phyloP scores from a whole-genome alignment of 768 basidiomycete species.

The Termitomyces sp. region DNA sequence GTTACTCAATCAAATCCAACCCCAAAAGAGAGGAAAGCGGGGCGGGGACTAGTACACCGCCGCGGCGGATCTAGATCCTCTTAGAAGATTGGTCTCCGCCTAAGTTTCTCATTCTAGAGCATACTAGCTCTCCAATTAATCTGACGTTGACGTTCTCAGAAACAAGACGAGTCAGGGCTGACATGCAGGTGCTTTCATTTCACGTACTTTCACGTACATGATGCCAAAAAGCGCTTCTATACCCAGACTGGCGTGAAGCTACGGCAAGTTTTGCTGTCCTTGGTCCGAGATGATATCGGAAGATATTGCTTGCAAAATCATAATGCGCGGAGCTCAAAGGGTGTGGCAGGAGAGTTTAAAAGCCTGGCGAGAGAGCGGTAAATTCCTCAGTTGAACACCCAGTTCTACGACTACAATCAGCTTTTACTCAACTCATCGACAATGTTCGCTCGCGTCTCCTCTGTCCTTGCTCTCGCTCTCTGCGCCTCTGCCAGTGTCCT shows the following conservation, averaged over 20 bases:
- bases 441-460: constrained; percentile 13
- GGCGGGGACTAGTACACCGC: too few relatives aligned
- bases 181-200: not conserved
- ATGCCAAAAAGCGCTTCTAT: not conserved
- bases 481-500: constrained; percentile 12
- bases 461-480: constrained; percentile 8
- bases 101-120: not conserved
- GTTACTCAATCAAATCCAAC: not conserved
- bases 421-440: not conserved
- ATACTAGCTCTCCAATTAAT: not conserved
- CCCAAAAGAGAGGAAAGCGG: not conserved
- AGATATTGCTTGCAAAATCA: not conserved
- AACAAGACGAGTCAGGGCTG: not conserved
- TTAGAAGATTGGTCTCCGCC: not conserved
- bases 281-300: not conserved
- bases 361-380: not conserved
- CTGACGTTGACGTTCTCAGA: not conserved
- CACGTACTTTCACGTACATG: not conserved
- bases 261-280: not conserved
- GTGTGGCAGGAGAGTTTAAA: not conserved
- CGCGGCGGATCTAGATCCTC: constrained; percentile 1
- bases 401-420: constrained; percentile 3
- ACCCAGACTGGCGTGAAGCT: not conserved
- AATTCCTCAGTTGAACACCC: constrained; percentile 5
- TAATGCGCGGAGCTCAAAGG: not conserved